Evolutionary conservation across 345 rosid species (phyloP), one percentile per base, ranked within the genome.

Genomic region (Populus nigra): DNA sequence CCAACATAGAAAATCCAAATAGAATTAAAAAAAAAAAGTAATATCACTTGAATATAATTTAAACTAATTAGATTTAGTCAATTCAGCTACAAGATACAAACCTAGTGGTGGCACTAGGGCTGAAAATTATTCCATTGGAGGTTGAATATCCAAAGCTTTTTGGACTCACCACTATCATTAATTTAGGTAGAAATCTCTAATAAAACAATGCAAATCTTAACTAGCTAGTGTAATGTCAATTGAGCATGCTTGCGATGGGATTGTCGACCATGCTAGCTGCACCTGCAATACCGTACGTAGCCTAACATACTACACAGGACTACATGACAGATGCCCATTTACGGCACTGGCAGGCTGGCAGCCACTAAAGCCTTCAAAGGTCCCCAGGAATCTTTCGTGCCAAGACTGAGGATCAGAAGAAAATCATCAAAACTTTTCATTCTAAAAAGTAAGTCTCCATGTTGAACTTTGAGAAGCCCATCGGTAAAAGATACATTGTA

Each of bases 371-470:
- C 33, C 86, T 92, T 96, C 81, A 96, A 66, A 74, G 98, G 98
- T 65, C 96, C 96, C 94, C 93, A 92, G 29, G 97, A 91, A 74
- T 96, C 98, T 89, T 92, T 93, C 97, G 93, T 92, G 77, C 98
- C 99, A 63, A 96, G 97, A 77, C 99, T 92, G 91, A 10, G 39
- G 39, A 15, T 47, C 53, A 47, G 53, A 47, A 47, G 53, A 47
- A 47, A 47, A 4, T 17, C 53, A 47, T 47, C 53, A 47, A 47
- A 4, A 15, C 1, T 36, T 47, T 3, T 47, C 18, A 47, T 13
- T 47, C 20, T 47, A 47, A 47, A 47, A 47, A 47, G 2, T 47
- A 47, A 47, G 2, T 47, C 53, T 47, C 53, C 5, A 47, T 12
- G 16, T 47, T 47, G 53, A 49, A 17, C 53, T 49, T 15, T 49